Evolutionary conservation across 1,284 basidiomycete species (phyloP).

Genomic region (Austroboletus niveus): DNA sequence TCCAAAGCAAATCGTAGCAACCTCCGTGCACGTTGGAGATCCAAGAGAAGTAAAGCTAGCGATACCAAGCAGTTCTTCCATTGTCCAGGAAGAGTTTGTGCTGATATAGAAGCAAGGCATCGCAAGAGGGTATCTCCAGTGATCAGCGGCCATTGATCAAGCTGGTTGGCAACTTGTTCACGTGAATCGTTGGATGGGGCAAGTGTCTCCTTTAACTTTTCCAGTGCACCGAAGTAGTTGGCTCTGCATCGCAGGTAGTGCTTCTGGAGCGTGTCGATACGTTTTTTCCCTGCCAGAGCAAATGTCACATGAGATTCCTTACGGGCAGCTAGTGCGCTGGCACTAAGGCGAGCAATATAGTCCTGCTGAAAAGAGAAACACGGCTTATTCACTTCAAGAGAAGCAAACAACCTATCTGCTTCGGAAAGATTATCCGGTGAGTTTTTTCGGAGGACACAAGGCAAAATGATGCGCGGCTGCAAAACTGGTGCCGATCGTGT

Average conservation of each 20-base stretch:
- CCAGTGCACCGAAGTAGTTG: not conserved
- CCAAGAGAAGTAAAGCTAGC: slow-evolving; percentile 30
- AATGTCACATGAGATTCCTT: not conserved
- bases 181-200: too few relatives aligned
- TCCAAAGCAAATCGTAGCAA: too few relatives aligned
- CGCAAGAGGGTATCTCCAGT: slow-evolving; percentile 18
- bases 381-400: not conserved
- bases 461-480: not conserved
- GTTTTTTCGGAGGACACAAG: not conserved
- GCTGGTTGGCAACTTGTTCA: not conserved
- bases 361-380: not conserved
- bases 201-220: too few relatives aligned
- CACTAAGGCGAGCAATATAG: not conserved
- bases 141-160: slow-evolving; percentile 14
- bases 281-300: not conserved
- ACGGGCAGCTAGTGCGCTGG: not conserved
- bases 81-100: not conserved
- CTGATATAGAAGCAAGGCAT: slow-evolving; percentile 15
- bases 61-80: slow-evolving; percentile 31
- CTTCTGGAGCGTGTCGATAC: not conserved
- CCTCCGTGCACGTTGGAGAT: slow-evolving; percentile 25
- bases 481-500: not conserved
- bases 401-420: not conserved
- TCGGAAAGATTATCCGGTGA: not conserved
- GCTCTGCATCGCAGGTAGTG: not conserved